Evolutionary conservation across 139 green algal species (phyloP), one percentile per base, ranked within the genome.

Genomic region (Microglena sp.): DNA sequence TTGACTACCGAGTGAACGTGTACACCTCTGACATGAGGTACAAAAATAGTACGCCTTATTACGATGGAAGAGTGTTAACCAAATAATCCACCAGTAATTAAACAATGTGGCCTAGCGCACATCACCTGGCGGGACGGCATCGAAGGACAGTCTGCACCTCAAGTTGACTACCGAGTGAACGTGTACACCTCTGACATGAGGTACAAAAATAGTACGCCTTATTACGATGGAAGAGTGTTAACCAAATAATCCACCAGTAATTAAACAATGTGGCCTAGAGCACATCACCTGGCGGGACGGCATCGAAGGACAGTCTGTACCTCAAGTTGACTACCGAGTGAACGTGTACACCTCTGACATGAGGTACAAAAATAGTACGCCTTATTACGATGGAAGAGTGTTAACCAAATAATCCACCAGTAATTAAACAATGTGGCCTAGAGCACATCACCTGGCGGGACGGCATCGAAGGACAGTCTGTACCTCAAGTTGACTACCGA

Each of bases 11-110:
- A 0, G 30, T 80, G 6, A 55, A 44, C 7, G 64, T 72, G 40
- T 76, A 78, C 73, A 81, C 74, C 0, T 70, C 64, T 6, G 74
- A 81, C 65, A 64, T 75, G 8, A 64, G 71, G 71, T 77, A 33
- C 35, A 50, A 11, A 15, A 50, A 24, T 50, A 24, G 15, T 50
- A 50, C 40, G 11, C 15, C 40, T 50, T 11, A 50, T 50, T 11
- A 50, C 40, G 15, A 15, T 18, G 66, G 61, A 5, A 29, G 34
- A 22, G 66, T 29, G 33, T n/a, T n/a, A 50, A 50, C 40, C 40
- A 50, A 50, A 15, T 15, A 50, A 50, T 50, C 40, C 11, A 50
- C 15, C 11, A 50, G 11, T 11, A 24, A 50, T 50, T 50, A 24
- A 50, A 50, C 15, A 50, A 50, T 50, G 40, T 26, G 74, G 74